phyloP scores from a whole-genome alignment of 495 filamentous ascomycete genomes.

The Podospora comata region DNA sequence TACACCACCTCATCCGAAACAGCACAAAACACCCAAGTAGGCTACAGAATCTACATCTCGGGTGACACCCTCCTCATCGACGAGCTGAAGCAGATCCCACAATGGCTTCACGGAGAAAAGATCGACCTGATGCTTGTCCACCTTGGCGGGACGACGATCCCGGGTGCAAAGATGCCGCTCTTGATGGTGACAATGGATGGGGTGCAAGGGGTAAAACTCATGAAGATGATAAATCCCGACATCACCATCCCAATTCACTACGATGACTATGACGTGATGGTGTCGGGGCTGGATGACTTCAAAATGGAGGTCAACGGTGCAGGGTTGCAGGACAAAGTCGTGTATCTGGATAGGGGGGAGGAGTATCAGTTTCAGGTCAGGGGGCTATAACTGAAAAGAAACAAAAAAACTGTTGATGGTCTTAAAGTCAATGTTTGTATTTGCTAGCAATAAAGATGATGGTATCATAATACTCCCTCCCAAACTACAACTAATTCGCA shows the following conservation, averaged over 20 bases:
- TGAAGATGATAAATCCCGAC: conserved; percentile 59
- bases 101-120: conserved; percentile 39
- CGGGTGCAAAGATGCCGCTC: conserved; percentile 52
- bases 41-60: conserved; percentile 68
- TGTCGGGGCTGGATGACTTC: conserved; percentile 60
- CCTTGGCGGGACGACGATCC: conserved; percentile 65
- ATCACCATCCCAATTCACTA: conserved; percentile 68
- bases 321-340: conserved; percentile 50
- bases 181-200: conserved; percentile 76
- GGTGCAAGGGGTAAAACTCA: conserved; percentile 57
- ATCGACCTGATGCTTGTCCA: conserved; percentile 70
- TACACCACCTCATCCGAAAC: conserved; percentile 24
- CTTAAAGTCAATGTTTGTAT: background rate
- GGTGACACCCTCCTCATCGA: conserved; percentile 67
- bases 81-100: conserved; percentile 59
- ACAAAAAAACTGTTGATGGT: background rate
- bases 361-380: conserved; percentile 54
- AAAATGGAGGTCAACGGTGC: conserved; percentile 52
- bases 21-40: conserved; percentile 39
- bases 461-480: too few species aligned
- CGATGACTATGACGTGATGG: conserved; percentile 65
- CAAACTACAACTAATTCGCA: too few species aligned
- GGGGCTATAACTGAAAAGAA: background rate
- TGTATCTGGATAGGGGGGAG: conserved; percentile 62
- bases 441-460: background rate